A percentile compares a stretch with the other conserved stretches of the same genome.
Evolutionary conservation across 1,139 yeast genomes (phyloP).

Genomic region (Citeromyces hawaiiensis): DNA sequence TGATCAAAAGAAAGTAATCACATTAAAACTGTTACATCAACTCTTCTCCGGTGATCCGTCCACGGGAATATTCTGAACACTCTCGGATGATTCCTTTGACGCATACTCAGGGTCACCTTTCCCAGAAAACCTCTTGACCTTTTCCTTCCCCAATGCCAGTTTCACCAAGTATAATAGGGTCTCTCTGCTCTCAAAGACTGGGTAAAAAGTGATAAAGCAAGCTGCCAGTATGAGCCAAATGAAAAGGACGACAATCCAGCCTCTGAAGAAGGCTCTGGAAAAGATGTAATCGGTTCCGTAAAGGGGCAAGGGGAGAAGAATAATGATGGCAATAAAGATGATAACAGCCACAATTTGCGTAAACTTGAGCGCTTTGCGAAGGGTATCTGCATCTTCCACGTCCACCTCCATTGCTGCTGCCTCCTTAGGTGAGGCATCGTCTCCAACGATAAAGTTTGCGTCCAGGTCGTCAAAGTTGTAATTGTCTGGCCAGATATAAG

Average conservation of each 20-base stretch:
- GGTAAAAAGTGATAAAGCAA: conserved; percentile 20
- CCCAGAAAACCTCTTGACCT: not conserved
- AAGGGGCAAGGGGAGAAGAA: conserved; percentile 80
- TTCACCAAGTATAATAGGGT: conserved; percentile 16
- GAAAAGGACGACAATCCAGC: conserved; percentile 23
- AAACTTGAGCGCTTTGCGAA: conserved; percentile 4
- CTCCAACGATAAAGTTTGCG: conserved; percentile 49
- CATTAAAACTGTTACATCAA: too few relatives aligned
- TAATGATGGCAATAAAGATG: conserved; percentile 38
- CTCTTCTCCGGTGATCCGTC: not conserved
- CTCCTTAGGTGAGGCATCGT: conserved; percentile 36
- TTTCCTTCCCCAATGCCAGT: conserved; percentile 8
- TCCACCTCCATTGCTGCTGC: conserved; percentile 10
- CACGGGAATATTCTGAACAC: not conserved
- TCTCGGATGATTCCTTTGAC: not conserved
- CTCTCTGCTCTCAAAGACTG: conserved; percentile 23
- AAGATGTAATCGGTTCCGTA: conserved; percentile 21
- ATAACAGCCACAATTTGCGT: conserved; percentile 20
- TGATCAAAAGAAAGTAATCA: too few relatives aligned
- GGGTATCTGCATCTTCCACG: conserved; percentile 11
- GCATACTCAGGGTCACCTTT: not conserved
- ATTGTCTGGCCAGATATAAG: conserved; percentile 52
- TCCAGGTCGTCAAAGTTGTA: conserved; percentile 60
- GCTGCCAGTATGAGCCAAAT: conserved; percentile 24
- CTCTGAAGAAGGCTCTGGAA: conserved; percentile 20